Evolutionary conservation across 169 alveolate genomes (phyloP).

Genomic region (Perkinsus chesapeaki): DNA sequence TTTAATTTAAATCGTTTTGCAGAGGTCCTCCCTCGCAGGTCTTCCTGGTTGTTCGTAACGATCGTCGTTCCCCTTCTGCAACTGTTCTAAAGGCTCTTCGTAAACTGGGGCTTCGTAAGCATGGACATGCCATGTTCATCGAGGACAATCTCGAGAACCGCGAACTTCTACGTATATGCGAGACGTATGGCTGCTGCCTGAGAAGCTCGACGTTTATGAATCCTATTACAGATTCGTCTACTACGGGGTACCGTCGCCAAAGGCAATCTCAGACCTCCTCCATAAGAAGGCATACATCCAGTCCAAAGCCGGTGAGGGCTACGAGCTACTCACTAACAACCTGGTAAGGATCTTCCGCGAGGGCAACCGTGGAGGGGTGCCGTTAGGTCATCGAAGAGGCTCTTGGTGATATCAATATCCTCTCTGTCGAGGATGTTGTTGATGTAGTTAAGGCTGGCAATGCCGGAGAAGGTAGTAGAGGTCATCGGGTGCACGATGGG

Average conservation of each 20-base stretch:
- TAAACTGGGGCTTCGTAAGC: background rate
- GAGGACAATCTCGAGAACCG: constrained; percentile 1
- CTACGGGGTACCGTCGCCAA: background rate
- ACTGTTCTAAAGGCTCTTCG: background rate
- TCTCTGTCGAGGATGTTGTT: background rate
- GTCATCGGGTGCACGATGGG: background rate
- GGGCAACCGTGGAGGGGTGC: background rate
- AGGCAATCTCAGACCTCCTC: background rate
- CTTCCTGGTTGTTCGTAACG: background rate
- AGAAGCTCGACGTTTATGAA: background rate
- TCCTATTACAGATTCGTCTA: background rate
- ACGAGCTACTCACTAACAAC: background rate
- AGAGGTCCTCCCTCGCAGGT: background rate
- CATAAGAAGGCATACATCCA: background rate
- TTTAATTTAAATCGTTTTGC: background rate
- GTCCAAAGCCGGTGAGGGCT: background rate
- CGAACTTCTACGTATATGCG: background rate
- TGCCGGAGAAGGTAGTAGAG: background rate
- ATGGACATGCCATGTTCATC: background rate
- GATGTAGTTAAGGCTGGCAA: background rate
- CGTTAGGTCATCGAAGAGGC: background rate
- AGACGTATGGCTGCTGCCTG: background rate
- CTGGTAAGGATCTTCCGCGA: background rate
- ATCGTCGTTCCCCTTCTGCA: background rate
- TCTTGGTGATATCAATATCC: background rate